Evolutionary conservation across 2,329 filamentous ascomycete species (phyloP).

Genomic region (Pseudocercospora musae): DNA sequence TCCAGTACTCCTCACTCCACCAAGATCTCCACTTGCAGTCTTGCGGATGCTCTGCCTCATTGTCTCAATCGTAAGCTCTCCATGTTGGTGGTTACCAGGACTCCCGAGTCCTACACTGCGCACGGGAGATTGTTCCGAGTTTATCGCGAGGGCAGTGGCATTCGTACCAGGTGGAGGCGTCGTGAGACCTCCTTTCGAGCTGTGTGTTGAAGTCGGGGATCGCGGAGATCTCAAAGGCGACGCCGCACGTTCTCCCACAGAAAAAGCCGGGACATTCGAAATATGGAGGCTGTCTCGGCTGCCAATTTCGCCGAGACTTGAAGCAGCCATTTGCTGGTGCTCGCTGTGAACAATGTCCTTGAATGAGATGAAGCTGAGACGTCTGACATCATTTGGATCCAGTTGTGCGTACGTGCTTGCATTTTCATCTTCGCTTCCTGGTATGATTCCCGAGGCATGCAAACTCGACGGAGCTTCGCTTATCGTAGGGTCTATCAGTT

Average conservation of each 20-base stretch:
- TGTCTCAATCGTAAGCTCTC: conserved; percentile 85
- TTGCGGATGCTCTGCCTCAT: conserved; percentile 86
- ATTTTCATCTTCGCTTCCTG: conserved; percentile 55
- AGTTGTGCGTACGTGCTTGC: conserved; percentile 74
- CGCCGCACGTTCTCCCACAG: conserved; percentile 62
- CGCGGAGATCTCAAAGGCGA: conserved; percentile 75
- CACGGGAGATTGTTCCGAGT: conserved; percentile 21
- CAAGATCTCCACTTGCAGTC: conserved; percentile 78
- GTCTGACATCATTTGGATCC: conserved; percentile 73
- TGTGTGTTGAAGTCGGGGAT: conserved; percentile 26
- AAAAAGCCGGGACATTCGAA: conserved; percentile 19
- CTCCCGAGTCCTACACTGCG: conserved; percentile 19
- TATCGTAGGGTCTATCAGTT: conserved; percentile 8
- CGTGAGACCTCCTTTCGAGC: conserved; percentile 19
- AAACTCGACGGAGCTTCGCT: conserved; percentile 64
- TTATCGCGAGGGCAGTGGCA: conserved; percentile 11
- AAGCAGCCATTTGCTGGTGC: conserved; percentile 46
- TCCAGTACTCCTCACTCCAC: conserved; percentile 37
- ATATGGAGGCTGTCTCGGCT: conserved; percentile 67
- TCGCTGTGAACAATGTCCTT: conserved; percentile 90
- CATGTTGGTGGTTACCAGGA: conserved; percentile 40
- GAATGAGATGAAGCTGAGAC: conserved; percentile 93
- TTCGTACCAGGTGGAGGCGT: conserved; percentile 51
- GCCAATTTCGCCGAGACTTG: conserved; percentile 48
- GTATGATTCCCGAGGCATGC: conserved; percentile 78